phyloP scores from a whole-genome alignment of 164 flowering plant genomes.

The Tetracentron sinense region DNA sequence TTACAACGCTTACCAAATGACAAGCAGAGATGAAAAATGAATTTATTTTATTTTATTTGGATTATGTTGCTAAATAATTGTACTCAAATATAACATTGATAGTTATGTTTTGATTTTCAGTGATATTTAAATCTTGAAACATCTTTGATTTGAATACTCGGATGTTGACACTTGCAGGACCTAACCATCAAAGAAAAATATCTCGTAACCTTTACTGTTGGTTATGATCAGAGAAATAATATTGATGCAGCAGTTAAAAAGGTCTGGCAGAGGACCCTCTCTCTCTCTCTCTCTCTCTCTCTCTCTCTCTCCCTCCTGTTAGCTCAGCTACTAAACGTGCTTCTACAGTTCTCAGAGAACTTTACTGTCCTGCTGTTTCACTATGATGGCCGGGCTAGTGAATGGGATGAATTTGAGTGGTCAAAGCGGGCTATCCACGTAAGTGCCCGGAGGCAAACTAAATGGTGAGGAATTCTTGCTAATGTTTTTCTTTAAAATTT shows the following conservation, averaged over 20 bases:
- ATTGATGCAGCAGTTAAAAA: slow-evolving; percentile 80
- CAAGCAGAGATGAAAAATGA: background rate
- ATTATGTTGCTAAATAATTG: too few species aligned
- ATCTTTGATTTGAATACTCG: too few species aligned
- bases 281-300: background rate
- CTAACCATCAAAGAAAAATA: slow-evolving; percentile 22
- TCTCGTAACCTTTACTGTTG: slow-evolving; percentile 90
- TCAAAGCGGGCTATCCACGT: slow-evolving; percentile 46
- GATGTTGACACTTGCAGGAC: too few species aligned
- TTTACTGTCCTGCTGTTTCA: background rate
- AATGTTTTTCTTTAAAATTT: background rate
- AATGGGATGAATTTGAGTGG: background rate
- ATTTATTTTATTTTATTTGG: too few species aligned
- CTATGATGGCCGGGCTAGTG: background rate
- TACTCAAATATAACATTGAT: too few species aligned
- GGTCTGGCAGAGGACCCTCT: slow-evolving; percentile 37
- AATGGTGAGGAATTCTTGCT: slow-evolving; percentile 54
- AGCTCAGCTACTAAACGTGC: too few species aligned
- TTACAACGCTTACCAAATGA: too few species aligned
- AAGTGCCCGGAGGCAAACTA: slow-evolving; percentile 72
- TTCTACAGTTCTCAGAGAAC: background rate
- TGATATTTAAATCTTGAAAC: too few species aligned
- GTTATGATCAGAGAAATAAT: slow-evolving; percentile 55
- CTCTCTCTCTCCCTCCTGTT: too few species aligned
- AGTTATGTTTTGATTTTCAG: background rate